Evolutionary conservation across 768 basidiomycete species (phyloP), one percentile per base, ranked within the genome.

Genomic region (Mycena vulgaris): DNA sequence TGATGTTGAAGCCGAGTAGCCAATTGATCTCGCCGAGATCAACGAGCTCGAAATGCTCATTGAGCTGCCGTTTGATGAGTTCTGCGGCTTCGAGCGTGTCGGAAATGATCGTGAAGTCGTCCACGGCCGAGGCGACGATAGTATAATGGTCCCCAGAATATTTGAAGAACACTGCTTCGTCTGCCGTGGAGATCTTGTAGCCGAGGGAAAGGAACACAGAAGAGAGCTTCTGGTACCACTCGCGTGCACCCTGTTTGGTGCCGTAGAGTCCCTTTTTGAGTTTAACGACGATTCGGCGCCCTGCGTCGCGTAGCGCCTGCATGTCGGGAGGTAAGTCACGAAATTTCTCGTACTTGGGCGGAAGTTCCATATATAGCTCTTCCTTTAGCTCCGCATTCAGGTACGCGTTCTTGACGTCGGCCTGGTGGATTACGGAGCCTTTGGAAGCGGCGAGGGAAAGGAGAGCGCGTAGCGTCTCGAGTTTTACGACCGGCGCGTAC

Each of bases 221-320:
- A 11, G 62, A 37, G 0, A 79, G 57, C 31, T 62, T 75, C 60
- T 73, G 65, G 57, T 80, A 75, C 80, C 82, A 83, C 21, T 76
- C 64, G 28, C 75, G 61, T 1, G 74, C 74, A 3, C 79, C 77
- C 64, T 83, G 82, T 31, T 78, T 76, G 2, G 66, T 68, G 66
- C 66, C 66, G 59, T 68, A 62, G 19, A 68, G 49, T 6, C 59
- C 52, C 33, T 62, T 61, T 6, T 62, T 53, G 53, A 68, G 66
- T 14, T 60, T 62, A 9, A 61, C 57, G 35, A 67, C 68, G 28
- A 74, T 51, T 52, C 69, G 75, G 25, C 85, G 83, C 28, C 81
- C 81, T 10, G 82, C 73, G 0, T 83, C 81, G 74, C 84, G 85
- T 5, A 85, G 66, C 4, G 75, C 65, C 48, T 75, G 69, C 13